These are phyloP conservation scores for Podospora appendiculata DNA, from an alignment of 495 filamentous ascomycete species.

Conservation along the genomic window DNA sequence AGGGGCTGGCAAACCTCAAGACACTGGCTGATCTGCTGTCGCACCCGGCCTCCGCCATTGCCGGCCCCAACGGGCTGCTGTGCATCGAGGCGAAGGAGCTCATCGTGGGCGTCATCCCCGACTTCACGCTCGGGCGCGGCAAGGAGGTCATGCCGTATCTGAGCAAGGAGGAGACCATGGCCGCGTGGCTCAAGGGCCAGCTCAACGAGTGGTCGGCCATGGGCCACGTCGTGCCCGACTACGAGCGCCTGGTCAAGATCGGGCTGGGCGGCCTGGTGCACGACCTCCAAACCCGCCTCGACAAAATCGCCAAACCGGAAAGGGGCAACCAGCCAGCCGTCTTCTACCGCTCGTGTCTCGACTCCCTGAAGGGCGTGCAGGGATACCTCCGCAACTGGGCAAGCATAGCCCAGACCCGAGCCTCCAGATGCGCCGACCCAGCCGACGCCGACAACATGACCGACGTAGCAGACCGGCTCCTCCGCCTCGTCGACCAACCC, in stretches of 20 bases:
- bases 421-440: not conserved
- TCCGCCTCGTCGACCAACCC: not conserved
- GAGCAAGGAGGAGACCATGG: not conserved
- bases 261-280: not conserved
- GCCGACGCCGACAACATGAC: not conserved
- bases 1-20: not conserved
- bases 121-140: not conserved
- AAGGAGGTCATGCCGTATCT: slow-evolving; percentile 1
- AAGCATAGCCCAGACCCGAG: not conserved
- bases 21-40: not conserved
- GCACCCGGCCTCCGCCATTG: not conserved
- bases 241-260: not conserved
- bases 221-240: not conserved
- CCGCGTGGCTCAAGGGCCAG: not conserved
- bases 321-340: not conserved
- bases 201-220: slow-evolving; percentile 1
- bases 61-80: not conserved
- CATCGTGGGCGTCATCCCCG: not conserved
- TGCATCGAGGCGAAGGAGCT: not conserved
- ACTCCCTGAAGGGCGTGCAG: not conserved
- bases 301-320: not conserved
- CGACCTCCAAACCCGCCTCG: not conserved
- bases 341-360: not conserved
- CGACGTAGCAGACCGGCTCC: not conserved
- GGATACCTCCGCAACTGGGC: not conserved